These are phyloP conservation scores for Lippia alba DNA, from an alignment of 305 asterid genomes.

Conservation along the genomic window DNA sequence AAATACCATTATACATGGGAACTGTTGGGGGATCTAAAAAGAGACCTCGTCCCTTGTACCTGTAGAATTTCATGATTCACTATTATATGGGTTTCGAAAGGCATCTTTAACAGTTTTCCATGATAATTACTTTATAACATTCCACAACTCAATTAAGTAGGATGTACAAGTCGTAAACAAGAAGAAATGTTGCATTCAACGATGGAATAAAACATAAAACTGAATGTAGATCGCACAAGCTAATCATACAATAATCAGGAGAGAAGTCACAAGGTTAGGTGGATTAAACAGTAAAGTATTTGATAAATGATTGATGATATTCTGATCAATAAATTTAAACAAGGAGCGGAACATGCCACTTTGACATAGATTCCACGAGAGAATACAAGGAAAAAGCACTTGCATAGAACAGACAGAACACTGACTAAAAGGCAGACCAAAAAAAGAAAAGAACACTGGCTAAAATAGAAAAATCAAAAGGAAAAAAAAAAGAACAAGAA, in stretches of 20 bases:
- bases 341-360: not conserved
- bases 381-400: not conserved
- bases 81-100: conserved; percentile 17
- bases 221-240: not conserved
- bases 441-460: too few relatives aligned
- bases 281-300: not conserved
- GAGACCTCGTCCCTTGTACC: conserved; percentile 93
- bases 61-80: conserved; percentile 43
- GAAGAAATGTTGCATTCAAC: not conserved
- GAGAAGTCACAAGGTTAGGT: not conserved
- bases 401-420: conserved; percentile 1
- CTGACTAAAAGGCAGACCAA: too few relatives aligned
- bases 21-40: conserved; percentile 94
- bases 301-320: conserved; percentile 12
- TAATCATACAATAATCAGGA: conserved; percentile 7
- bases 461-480: too few relatives aligned
- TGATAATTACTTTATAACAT: not conserved
- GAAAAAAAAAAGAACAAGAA: too few relatives aligned
- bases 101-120: not conserved
- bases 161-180: conserved; percentile 6
- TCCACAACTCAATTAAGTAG: conserved; percentile 1
- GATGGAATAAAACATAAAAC: not conserved
- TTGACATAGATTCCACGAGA: conserved; percentile 12
- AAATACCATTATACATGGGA: conserved; percentile 61
- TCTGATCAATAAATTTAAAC: not conserved